A percentile compares a stretch with the other conserved stretches of the same genome.
phyloP scores from a whole-genome alignment of 495 filamentous ascomycete genomes.

The Daldinia bambusicola region DNA sequence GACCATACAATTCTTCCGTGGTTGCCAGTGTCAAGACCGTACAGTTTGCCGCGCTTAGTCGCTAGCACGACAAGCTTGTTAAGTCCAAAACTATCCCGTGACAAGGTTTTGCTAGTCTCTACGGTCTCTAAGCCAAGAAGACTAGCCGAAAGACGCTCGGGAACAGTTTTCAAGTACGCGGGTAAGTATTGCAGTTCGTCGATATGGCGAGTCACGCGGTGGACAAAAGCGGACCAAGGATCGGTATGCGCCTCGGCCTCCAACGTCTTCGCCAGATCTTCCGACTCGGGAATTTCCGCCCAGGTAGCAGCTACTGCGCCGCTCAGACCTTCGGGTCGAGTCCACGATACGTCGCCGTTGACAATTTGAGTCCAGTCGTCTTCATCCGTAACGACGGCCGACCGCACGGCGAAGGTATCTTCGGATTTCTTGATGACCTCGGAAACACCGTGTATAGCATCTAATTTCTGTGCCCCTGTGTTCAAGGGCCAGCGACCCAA shows the following conservation, averaged over 20 bases:
- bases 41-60: slow-evolving; percentile 80
- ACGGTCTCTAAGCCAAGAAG: slow-evolving; percentile 67
- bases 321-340: slow-evolving; percentile 80
- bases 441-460: slow-evolving; percentile 73
- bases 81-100: slow-evolving; percentile 85
- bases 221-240: slow-evolving; percentile 80
- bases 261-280: slow-evolving; percentile 80
- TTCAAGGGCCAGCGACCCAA: slow-evolving; percentile 76
- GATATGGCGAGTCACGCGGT: slow-evolving; percentile 84
- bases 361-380: slow-evolving; percentile 87
- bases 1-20: slow-evolving; percentile 82
- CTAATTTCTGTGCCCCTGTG: slow-evolving; percentile 49
- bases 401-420: slow-evolving; percentile 77
- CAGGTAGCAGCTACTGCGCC: slow-evolving; percentile 79
- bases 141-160: slow-evolving; percentile 71
- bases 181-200: slow-evolving; percentile 84
- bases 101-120: slow-evolving; percentile 61
- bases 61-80: slow-evolving; percentile 83
- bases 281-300: slow-evolving; percentile 75
- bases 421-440: slow-evolving; percentile 78
- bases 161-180: slow-evolving; percentile 72
- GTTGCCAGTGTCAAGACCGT: slow-evolving; percentile 79
- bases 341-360: slow-evolving; percentile 84
- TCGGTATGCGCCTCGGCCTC: slow-evolving; percentile 88
- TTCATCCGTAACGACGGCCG: slow-evolving; percentile 71